These are phyloP conservation scores for Trebouxia sp. DNA, from an alignment of 139 green algal species.

Conservation along the genomic window DNA sequence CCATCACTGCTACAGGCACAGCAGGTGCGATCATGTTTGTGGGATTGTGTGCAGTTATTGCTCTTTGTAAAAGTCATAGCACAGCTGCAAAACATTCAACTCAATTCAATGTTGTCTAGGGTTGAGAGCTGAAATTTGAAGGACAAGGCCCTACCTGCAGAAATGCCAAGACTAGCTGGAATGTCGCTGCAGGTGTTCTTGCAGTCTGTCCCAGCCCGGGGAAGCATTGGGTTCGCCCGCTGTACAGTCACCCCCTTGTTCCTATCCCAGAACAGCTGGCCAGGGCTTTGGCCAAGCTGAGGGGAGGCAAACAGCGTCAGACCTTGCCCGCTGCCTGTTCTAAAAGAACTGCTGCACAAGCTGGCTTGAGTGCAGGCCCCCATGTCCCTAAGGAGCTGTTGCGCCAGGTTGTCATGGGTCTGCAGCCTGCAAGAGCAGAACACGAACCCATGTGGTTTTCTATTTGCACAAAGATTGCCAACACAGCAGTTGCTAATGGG, in stretches of 20 bases:
- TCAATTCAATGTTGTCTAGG: neutral
- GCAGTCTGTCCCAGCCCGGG: conserved; percentile 1
- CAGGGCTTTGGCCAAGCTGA: conserved; percentile 12
- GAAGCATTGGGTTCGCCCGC: conserved; percentile 7
- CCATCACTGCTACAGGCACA: conserved; percentile 13
- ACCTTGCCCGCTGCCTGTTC: conserved; percentile 11
- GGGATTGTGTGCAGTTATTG: no score
- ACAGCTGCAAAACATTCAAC: conserved; percentile 2
- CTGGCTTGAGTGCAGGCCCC: neutral
- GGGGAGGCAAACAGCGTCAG: neutral
- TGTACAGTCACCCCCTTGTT: conserved; percentile 10
- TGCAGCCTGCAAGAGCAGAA: conserved; percentile 4
- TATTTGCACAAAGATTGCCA: conserved; percentile 17
- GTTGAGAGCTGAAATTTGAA: conserved; percentile 16
- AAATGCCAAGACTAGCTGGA: neutral
- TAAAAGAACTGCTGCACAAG: conserved; percentile 12
- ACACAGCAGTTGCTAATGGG: neutral
- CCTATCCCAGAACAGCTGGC: neutral
- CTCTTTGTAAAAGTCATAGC: no score
- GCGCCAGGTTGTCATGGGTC: conserved; percentile 7
- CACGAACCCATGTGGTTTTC: conserved; percentile 12
- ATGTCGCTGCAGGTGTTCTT: conserved; percentile 12
- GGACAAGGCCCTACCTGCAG: conserved; percentile 7
- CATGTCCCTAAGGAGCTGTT: conserved; percentile 6
- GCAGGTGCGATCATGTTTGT: conserved; percentile 9